Base-by-base conservation (phyloP, 371 early-diverging fungal species). In the Actinomortierella ambigua region DNA sequence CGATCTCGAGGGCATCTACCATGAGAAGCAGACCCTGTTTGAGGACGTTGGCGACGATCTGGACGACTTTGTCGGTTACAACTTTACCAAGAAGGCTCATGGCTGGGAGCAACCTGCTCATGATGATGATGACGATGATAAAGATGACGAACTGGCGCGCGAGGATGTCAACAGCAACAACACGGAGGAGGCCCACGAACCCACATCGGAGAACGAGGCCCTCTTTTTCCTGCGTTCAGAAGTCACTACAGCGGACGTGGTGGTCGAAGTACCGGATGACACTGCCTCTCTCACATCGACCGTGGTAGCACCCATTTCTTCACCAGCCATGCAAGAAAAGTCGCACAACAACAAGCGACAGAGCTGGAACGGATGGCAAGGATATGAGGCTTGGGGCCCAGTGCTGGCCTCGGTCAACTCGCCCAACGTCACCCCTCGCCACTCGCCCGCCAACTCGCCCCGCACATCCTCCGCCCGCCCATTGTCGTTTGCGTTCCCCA, bases 341-440 rank as follows among this genome's bases (percentile, higher is more conserved):
- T 63, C 57, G 61, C 56, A 52, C 22, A 24, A 27, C 39, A 44
- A 44, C 17, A 13, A 59, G 17, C 71, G 67, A 39, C 67, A 67
- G 27, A 63, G 67, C 51, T 73, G 75, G 75, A 73, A 60, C 22
- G 75, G 75, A 22, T 73, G 75, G 75, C 75, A 73, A n/a, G 75
- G 75, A 27, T 73, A 73, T 17, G 75, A 73, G 55, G 59, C 67
- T 0, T 73, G 67, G 75, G 59, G 66, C 57, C 67, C 62, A 43
- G 75, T 73, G 13, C 54, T 73, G 24, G 59, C 51, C 24, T 63
- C 67, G 3, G 68, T 73, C 47, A 66, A 67, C 55, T 63, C 75
- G 1, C 75, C 75, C 11, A 67, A 63, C n/a, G 20, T 54, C 20
- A 63, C 75, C 0, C 75, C 75, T n/a, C 63, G 63, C 48, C 27